Evolutionary conservation across 1,139 yeast genomes (phyloP), one percentile per base, ranked within the genome.

Genomic region (Hyphopichia khmerensis): DNA sequence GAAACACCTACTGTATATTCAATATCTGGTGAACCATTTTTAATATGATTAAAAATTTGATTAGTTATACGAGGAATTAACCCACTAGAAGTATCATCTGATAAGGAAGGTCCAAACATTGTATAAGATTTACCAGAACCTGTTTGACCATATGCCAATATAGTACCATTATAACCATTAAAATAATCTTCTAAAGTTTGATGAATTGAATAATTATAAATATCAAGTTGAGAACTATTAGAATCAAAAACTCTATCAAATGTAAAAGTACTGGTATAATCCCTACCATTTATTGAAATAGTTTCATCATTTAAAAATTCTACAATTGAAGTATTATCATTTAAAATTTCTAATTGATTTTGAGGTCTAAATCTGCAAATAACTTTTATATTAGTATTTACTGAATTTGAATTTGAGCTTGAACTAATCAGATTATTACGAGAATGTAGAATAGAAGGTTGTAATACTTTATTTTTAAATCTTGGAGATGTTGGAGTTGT

Each of bases 111-210:
- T 0, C 96, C 96, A 77, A 87, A 79, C 95, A 90, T 86, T 2
- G 96, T 86, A 57, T 80, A 82, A 0, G 96, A 81, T 57, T 89
- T 89, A 3, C 96, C 96, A 1, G 95, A 79, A 0, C 96, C 95
- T 0, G 95, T 85, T 58, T 87, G 96, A 7, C 96, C 97, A 60
- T 88, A 90, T 1, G 96, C 91, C 36, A 90, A 65, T 0, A 90
- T 84, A 0, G 96, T 83, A 17, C 95, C 93, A 60, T 90, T 88
- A 57, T 86, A 88, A 0, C 97, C 97, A 34, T 76, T 72, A 48
- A 88, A 73, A 33, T 88, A 70, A 50, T 85, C 93, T 38, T 81
- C 84, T 2, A 84, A 84, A 2, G 80, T 80, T 36, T 73, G 79
- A 37, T 65, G 59, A 14, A 85, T 74, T 2, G 88, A 76, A 55